phyloP scores from a whole-genome alignment of 208 protist genomes.

The Trypanosoma melophagium region DNA sequence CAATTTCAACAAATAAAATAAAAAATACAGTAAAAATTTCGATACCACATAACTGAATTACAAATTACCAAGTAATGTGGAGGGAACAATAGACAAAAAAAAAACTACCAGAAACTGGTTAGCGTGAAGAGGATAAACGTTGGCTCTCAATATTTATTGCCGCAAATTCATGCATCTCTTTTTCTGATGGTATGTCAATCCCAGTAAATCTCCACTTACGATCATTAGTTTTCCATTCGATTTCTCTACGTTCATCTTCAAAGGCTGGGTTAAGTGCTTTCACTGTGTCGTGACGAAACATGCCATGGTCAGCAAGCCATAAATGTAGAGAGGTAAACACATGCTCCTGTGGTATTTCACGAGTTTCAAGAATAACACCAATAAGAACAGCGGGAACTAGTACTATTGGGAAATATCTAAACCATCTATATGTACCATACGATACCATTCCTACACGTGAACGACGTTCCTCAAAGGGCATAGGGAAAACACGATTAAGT shows the following conservation, averaged over 20 bases:
- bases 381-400: conserved; percentile 62
- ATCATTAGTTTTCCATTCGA: conserved; percentile 87
- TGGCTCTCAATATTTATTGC: conserved; percentile 85
- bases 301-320: conserved; percentile 85
- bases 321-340: conserved; percentile 84
- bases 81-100: conserved; percentile 4
- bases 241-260: conserved; percentile 78
- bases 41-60: too few species aligned
- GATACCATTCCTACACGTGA: conserved; percentile 82
- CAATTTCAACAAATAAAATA: background rate
- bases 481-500: conserved; percentile 81
- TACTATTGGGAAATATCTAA: conserved; percentile 77
- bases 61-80: too few species aligned
- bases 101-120: conserved; percentile 11
- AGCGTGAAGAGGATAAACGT: conserved; percentile 18
- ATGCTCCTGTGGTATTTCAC: conserved; percentile 85
- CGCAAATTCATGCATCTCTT: conserved; percentile 78
- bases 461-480: conserved; percentile 86
- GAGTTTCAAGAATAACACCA: conserved; percentile 72
- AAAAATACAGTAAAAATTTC: background rate
- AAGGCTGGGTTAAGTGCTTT: conserved; percentile 87
- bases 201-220: conserved; percentile 86
- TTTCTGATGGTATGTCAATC: conserved; percentile 74
- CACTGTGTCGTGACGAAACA: conserved; percentile 87
- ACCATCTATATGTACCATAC: conserved; percentile 82